Base-by-base conservation (phyloP, 371 early-diverging fungal genomes). In the Nematocida sp. region DNA sequence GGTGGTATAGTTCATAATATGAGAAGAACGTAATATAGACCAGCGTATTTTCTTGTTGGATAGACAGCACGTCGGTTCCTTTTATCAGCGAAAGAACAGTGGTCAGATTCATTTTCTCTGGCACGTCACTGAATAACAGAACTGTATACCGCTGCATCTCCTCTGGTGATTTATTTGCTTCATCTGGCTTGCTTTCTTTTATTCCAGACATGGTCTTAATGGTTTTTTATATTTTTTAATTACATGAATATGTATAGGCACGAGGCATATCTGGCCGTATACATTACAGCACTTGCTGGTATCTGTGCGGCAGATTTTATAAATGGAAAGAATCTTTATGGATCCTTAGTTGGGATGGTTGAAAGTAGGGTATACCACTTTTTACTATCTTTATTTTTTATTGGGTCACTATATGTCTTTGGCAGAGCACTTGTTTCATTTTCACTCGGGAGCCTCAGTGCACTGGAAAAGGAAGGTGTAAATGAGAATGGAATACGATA, bases 301-400 rank as follows among this genome's bases (percentile, higher is more conserved):
- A 71, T 71, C 11, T 78, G 80, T 40, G 2, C 71, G 40, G 46
- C 6, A 4, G 27, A 78, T 40, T 67, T 55, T 46, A 47, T 46
- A 9, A 39, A 50, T 13, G 80, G 69, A n/a, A 40, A 33, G 23
- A 78, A 18, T 23, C 55, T 84, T 15, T 86, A 83, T 58, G 57
- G 47, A 20, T 27, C 72, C 20, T 60, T 83, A 3, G 61, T 73
- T 6, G 67, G 72, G 2, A 73, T 76, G 46, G 73, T 72, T 6
- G 73, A 73, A 4, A 83, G 27, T 13, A 82, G 83, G 56, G 40
- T 83, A 15, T 69, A 85, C 27, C 87, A 87, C 70, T 72, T 87
- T 47, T 58, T 86, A 7, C 83, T 85, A 27, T 70, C 57, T 39
- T 40, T 60, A 6, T 74, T 86, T 56, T 23, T 87, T 61, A 44